phyloP scores from a whole-genome alignment of 1,139 yeast genomes.

The Pichia sp. region DNA sequence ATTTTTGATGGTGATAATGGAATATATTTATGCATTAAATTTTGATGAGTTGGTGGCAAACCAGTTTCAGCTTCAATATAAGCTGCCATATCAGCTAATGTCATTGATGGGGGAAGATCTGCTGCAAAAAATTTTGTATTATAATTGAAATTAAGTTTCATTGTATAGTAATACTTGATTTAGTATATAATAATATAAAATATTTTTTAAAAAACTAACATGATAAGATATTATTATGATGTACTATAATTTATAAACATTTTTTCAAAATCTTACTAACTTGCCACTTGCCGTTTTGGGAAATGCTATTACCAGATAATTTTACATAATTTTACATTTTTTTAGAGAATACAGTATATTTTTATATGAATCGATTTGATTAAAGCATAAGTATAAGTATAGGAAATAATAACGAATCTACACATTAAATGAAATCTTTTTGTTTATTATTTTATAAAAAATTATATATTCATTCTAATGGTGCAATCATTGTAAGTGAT shows the following conservation, averaged over 20 bases:
- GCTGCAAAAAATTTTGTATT: constrained; percentile 5
- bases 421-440: too few species aligned
- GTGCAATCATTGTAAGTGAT: constrained; percentile 70
- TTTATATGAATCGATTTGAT: too few species aligned
- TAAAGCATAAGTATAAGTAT: too few species aligned
- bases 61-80: constrained; percentile 67
- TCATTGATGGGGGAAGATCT: constrained; percentile 47
- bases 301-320: background rate
- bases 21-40: constrained; percentile 8
- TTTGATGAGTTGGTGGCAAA: constrained; percentile 14
- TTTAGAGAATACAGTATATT: too few species aligned
- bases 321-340: too few species aligned
- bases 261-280: background rate
- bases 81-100: constrained; percentile 65
- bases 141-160: constrained; percentile 11
- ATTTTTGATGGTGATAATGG: constrained; percentile 7
- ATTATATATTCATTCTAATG: constrained; percentile 33
- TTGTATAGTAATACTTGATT: background rate
- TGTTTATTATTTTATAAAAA: too few species aligned
- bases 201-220: too few species aligned
- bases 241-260: too few species aligned
- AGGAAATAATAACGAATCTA: too few species aligned
- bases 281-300: constrained; percentile 7
- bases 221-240: too few species aligned
- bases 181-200: too few species aligned